These are phyloP conservation scores for Penicillium longicatenatum DNA, from an alignment of 495 filamentous ascomycete genomes.

Conservation along the genomic window DNA sequence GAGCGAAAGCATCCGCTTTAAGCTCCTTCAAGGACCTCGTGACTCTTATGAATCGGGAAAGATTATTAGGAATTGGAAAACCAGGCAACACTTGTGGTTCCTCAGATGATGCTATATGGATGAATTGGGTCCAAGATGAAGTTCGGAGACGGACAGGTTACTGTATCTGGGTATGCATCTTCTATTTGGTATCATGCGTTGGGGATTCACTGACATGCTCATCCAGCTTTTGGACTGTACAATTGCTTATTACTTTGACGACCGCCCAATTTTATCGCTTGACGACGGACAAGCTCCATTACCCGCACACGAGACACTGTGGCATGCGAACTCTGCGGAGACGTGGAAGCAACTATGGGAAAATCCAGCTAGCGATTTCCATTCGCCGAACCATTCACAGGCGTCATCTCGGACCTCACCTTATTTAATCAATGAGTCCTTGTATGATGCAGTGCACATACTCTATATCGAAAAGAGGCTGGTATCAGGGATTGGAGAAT, in stretches of 20 bases:
- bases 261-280: slow-evolving; percentile 37
- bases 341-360: slow-evolving; percentile 41
- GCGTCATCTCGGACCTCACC: slow-evolving; percentile 7
- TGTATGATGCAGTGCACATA: slow-evolving; percentile 46
- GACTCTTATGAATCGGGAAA: slow-evolving; percentile 28
- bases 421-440: slow-evolving; percentile 35
- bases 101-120: slow-evolving; percentile 25
- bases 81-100: not conserved
- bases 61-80: slow-evolving; percentile 21
- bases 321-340: slow-evolving; percentile 42
- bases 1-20: slow-evolving; percentile 29
- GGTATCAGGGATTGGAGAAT: slow-evolving; percentile 44
- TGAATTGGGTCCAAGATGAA: slow-evolving; percentile 39
- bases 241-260: slow-evolving; percentile 44
- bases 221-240: slow-evolving; percentile 49
- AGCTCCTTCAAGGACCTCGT: slow-evolving; percentile 37
- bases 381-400: not conserved
- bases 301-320: slow-evolving; percentile 49
- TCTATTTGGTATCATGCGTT: not conserved
- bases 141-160: slow-evolving; percentile 44
- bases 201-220: not conserved
- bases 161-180: slow-evolving; percentile 43
- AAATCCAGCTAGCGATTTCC: slow-evolving; percentile 24
- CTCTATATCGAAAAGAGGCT: slow-evolving; percentile 55
- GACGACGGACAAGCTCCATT: slow-evolving; percentile 46